These are phyloP conservation scores for Mycena galericulata DNA, from an alignment of 768 basidiomycete species.

Conservation along the genomic window DNA sequence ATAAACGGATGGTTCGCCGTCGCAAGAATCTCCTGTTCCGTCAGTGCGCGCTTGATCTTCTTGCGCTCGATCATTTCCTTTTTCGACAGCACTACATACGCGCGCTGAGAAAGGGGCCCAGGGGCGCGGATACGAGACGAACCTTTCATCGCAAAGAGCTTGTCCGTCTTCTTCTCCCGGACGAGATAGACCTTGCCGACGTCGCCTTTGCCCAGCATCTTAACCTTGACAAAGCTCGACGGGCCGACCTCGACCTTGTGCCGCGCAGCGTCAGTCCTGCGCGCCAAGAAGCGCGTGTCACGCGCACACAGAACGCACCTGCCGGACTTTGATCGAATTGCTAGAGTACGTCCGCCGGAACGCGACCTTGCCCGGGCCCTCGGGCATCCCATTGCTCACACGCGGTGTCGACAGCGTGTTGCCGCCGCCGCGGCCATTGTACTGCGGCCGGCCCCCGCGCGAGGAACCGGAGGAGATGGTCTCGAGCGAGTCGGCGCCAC, in stretches of 20 bases:
- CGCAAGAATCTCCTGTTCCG: slow-evolving; percentile 98
- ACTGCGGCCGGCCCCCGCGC: slow-evolving; percentile 61
- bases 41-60: slow-evolving; percentile 98
- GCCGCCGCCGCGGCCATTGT: slow-evolving; percentile 55
- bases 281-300: slow-evolving; percentile 23
- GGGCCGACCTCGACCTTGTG: slow-evolving; percentile 92
- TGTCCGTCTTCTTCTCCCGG: slow-evolving; percentile 96
- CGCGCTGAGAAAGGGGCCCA: slow-evolving; percentile 24
- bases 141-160: slow-evolving; percentile 99
- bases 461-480: slow-evolving; percentile 85
- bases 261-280: slow-evolving; percentile 14
- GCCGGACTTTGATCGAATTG: slow-evolving; percentile 94
- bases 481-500: slow-evolving; percentile 79
- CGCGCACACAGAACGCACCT: slow-evolving; percentile 61
- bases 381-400: slow-evolving; percentile 57
- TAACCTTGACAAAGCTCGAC: slow-evolving; percentile 94
- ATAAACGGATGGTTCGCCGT: slow-evolving; percentile 99
- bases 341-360: slow-evolving; percentile 97
- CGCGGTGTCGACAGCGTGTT: slow-evolving; percentile 54
- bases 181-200: slow-evolving; percentile 99
- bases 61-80: slow-evolving; percentile 99
- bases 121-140: slow-evolving; percentile 39
- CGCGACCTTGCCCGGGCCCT: slow-evolving; percentile 71
- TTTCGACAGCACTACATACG: slow-evolving; percentile 88
- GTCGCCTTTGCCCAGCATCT: slow-evolving; percentile 98